Percentiles rank a stretch among this genome's conserved stretches.
Conservation (phyloP, 2,329 filamentous ascomycete species). For the Fusarium circinatum region DNA sequence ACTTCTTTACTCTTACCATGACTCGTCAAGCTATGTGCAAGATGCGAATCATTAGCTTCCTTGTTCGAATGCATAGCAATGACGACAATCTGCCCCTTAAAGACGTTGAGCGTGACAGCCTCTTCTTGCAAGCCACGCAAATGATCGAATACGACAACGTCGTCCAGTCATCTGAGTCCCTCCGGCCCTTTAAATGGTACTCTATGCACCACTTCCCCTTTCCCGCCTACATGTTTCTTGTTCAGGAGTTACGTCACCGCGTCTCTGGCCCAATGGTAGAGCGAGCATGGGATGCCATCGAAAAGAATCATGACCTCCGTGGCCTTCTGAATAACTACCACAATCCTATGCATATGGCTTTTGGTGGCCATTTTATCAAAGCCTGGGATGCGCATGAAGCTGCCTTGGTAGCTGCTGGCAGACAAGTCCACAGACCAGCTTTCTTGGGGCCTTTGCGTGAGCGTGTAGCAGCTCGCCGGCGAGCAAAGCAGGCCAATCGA, state of each 20-base stretch:
- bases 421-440: constrained; percentile 54
- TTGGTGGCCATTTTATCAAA: constrained; percentile 68
- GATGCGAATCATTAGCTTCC: constrained; percentile 64
- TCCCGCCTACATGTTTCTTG: constrained; percentile 69
- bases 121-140: constrained; percentile 65
- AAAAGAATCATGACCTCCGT: constrained; percentile 64
- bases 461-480: constrained; percentile 51
- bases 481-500: constrained; percentile 45
- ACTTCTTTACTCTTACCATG: constrained; percentile 68
- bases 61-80: constrained; percentile 58
- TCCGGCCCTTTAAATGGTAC: constrained; percentile 68
- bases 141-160: constrained; percentile 70
- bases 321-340: constrained; percentile 60
- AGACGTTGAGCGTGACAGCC: constrained; percentile 60
- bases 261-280: constrained; percentile 66
- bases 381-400: constrained; percentile 69
- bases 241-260: constrained; percentile 64
- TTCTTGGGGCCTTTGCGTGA: constrained; percentile 62
- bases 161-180: constrained; percentile 61
- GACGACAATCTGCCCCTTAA: constrained; percentile 53
- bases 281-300: constrained; percentile 67
- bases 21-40: constrained; percentile 66
- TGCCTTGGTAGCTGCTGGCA: constrained; percentile 58
- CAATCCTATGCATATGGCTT: constrained; percentile 67
- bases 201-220: constrained; percentile 69